Evolutionary conservation across 2,329 filamentous ascomycete species (phyloP), one percentile per base, ranked within the genome.

Genomic region (Tolypocladium tundrense): DNA sequence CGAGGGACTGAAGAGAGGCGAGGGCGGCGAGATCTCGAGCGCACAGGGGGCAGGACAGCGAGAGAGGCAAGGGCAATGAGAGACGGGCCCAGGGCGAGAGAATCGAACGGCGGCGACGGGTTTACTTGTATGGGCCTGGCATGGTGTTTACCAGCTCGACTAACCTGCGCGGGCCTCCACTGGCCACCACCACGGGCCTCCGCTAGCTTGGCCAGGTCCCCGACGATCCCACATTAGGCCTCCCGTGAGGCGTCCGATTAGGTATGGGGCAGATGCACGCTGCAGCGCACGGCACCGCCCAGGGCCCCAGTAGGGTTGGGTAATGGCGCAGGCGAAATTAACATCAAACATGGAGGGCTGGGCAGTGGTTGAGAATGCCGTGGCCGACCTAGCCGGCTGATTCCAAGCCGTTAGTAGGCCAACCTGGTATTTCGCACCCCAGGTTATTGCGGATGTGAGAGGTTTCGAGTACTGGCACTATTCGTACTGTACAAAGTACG

Each of bases 181-280:
- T 40, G 39, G 39, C 39, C 39, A 4, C 39, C 39, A 4, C 39
- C 39, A 16, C 16, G 13, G 39, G 39, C 39, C 39, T 40, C 39
- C 39, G 19, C 39, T 11, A 8, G 19, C 41, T 11, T 27, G 43
- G 13, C n/a, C 48, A 52, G 31, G 48, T 27, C 14, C 48, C 48
- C 53, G 57, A 54, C 57, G 59, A 60, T 60, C 54, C 59, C 50
- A 50, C 50, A 51, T 54, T 58, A 54, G 57, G 56, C 54, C 50
- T 55, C 39, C 51, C 59, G 59, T 51, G 40, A 57, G 41, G 33
- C 24, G 53, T 54, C 43, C 39, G 40, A 54, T 54, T 42, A 54
- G 53, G 39, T 37, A 52, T 52, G 48, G 48, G 48, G 31, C 48
- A 52, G 31, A 52, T 37, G 48, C 48, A 37, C 53, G 53, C 39